phyloP scores from a whole-genome alignment of 306 rosid species.

The Abrus pulchellus region DNA sequence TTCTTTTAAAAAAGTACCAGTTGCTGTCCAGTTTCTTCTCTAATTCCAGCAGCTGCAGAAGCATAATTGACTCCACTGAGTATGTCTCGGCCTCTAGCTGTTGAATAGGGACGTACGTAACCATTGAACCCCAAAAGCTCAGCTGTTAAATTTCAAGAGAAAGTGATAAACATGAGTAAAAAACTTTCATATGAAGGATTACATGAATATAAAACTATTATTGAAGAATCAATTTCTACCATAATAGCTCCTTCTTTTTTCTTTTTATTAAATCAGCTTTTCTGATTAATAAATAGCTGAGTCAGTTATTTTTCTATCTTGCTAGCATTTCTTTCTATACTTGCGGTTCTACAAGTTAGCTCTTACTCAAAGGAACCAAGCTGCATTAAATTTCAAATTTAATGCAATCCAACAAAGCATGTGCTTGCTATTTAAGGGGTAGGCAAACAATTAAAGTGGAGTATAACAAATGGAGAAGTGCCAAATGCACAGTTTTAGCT shows the following conservation, averaged over 20 bases:
- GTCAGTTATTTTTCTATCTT: not conserved
- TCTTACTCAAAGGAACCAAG: not conserved
- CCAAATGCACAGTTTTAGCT: not conserved
- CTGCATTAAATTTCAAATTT: constrained; percentile 29
- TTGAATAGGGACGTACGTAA: constrained; percentile 73
- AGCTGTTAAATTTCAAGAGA: constrained; percentile 62
- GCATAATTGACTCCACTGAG: constrained; percentile 90
- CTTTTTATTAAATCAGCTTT: not conserved
- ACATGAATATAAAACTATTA: not conserved
- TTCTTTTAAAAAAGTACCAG: constrained; percentile 55
- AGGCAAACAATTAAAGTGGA: constrained; percentile 33
- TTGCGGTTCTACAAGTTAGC: not conserved
- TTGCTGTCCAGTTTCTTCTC: constrained; percentile 96
- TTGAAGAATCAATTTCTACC: too few relatives aligned
- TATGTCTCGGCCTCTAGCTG: constrained; percentile 69
- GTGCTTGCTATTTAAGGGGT: constrained; percentile 41
- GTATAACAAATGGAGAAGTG: not conserved
- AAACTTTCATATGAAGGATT: not conserved
- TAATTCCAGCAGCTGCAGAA: constrained; percentile 97
- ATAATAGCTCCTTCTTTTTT: too few relatives aligned
- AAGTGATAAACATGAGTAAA: not conserved
- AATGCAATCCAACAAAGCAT: constrained; percentile 41
- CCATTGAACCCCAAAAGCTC: constrained; percentile 80
- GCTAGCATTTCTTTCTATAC: not conserved
- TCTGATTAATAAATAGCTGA: not conserved